phyloP scores from a whole-genome alignment of 495 filamentous ascomycete species.

The Sordaria brevicollis region DNA sequence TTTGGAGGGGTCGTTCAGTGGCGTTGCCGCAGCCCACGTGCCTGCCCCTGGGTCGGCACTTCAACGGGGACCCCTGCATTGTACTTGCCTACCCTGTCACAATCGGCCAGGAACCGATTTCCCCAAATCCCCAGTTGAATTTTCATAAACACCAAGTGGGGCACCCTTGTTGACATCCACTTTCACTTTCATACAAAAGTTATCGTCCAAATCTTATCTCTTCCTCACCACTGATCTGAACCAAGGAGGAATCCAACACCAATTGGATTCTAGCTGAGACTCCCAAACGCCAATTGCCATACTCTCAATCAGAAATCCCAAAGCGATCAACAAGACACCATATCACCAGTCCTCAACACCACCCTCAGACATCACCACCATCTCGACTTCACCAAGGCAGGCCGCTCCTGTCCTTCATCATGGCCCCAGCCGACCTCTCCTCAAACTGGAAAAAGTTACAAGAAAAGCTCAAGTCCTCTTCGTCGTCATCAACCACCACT shows the following conservation, averaged over 20 bases:
- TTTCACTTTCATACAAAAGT: neutral
- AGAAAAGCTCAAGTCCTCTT: constrained; percentile 47
- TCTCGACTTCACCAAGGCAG: neutral
- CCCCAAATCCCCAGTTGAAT: neutral
- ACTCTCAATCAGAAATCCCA: neutral
- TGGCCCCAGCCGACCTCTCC: constrained; percentile 33
- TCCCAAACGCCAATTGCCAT: neutral
- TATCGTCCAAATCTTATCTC: neutral
- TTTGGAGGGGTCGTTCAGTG: neutral
- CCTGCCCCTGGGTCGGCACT: neutral
- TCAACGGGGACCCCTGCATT: neutral
- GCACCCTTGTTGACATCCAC: neutral
- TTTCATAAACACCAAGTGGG: neutral
- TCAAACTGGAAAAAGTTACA: constrained; percentile 72
- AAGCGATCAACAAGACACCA: neutral
- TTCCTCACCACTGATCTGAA: neutral
- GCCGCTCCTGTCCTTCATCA: constrained; percentile 8
- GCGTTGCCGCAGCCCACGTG: neutral
- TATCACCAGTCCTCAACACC: neutral
- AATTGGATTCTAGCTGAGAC: neutral
- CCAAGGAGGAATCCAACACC: neutral
- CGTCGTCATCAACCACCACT: constrained; percentile 23
- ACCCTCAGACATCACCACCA: neutral
- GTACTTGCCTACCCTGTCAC: neutral
- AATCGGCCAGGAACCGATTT: neutral